Evolutionary conservation across 2,329 filamentous ascomycete genomes (phyloP), one percentile per base, ranked within the genome.

Genomic region (Didymella glomerata): DNA sequence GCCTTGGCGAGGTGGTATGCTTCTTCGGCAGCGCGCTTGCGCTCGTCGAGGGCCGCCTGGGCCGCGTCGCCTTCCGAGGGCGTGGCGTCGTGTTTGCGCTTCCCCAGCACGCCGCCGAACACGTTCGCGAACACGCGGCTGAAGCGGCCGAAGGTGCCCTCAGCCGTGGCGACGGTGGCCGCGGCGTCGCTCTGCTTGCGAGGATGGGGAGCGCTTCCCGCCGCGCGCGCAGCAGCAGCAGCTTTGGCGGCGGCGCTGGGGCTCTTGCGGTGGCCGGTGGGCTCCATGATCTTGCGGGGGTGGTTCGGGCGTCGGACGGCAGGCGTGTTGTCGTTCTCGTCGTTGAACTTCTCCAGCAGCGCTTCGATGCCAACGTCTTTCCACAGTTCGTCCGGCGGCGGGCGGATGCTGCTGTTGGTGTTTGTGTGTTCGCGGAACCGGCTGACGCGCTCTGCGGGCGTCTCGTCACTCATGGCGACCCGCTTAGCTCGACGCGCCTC

Each of bases 1-100:
- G 67, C 68, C 56, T 75, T 76, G 22, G 73, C 68, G 28, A 73
- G 62, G 22, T 68, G 64, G 48, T 77, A 77, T 7, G 71, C 70
- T 25, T 67, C 63, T 24, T 76, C 72, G 6, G 69, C 73, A n/a
- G 67, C 60, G 48, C 62, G 60, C 60, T 71, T 74, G 42, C 70
- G 66, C 49, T 71, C 67, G 24, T 72, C 69, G 1, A 70, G 58
- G 2, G 60, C 24, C 22, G 61, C 63, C 47, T 65, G 61, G 20
- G 49, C 41, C 0, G 50, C 18, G 20, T 41, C 38, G 16, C 10
- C 6, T n/a, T n/a, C 32, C 57, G 22, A 58, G 62, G 34, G 57
- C 57, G 4, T 1, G 9, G 18, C 5, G 41, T 45, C 30, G 27
- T 50, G 54, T 44, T 76, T 76, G 34, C 74, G 67, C 65, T 76